Percentiles rank a stretch among this genome's conserved stretches.
These are phyloP conservation scores for Leishmania lainsoni DNA, from an alignment of 208 protist species.

Conservation along the genomic window DNA sequence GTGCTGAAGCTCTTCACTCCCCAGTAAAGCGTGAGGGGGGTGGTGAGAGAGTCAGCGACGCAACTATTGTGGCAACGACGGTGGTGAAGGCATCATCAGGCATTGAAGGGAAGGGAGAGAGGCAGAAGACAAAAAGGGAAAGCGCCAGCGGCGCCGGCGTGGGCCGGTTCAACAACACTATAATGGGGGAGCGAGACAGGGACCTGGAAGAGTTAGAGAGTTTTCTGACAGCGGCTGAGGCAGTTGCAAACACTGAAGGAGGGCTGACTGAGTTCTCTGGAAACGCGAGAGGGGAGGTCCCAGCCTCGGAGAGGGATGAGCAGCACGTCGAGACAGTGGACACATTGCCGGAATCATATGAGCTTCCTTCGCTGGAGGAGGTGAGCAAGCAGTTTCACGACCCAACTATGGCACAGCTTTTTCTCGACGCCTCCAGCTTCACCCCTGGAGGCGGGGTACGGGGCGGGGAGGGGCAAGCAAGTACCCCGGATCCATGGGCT, in stretches of 20 bases:
- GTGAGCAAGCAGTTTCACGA: slow-evolving; percentile 81
- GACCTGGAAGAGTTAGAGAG: slow-evolving; percentile 64
- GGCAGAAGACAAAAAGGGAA: slow-evolving; percentile 13
- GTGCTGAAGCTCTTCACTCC: background rate
- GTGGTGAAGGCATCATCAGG: background rate
- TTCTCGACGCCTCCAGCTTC: slow-evolving; percentile 73
- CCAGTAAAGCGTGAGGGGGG: slow-evolving; percentile 2
- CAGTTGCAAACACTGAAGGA: background rate
- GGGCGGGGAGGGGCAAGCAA: slow-evolving; percentile 6
- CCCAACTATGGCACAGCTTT: slow-evolving; percentile 79
- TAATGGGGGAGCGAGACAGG: slow-evolving; percentile 38
- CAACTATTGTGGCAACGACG: background rate
- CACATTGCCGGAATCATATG: slow-evolving; percentile 31
- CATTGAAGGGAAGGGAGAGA: background rate
- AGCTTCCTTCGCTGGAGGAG: slow-evolving; percentile 82
- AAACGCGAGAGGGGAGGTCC: slow-evolving; percentile 1
- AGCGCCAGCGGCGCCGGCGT: background rate
- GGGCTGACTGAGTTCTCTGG: background rate
- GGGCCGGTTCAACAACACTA: slow-evolving; percentile 30
- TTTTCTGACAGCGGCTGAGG: slow-evolving; percentile 19
- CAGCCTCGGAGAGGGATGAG: background rate
- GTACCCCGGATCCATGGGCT: slow-evolving; percentile 10
- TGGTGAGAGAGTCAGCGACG: background rate
- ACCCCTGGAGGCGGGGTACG: slow-evolving; percentile 26
- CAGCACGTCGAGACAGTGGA: slow-evolving; percentile 12